Evolutionary conservation across 1,139 yeast genomes (phyloP), one percentile per base, ranked within the genome.

Genomic region (Suhomyces bribrorum): DNA sequence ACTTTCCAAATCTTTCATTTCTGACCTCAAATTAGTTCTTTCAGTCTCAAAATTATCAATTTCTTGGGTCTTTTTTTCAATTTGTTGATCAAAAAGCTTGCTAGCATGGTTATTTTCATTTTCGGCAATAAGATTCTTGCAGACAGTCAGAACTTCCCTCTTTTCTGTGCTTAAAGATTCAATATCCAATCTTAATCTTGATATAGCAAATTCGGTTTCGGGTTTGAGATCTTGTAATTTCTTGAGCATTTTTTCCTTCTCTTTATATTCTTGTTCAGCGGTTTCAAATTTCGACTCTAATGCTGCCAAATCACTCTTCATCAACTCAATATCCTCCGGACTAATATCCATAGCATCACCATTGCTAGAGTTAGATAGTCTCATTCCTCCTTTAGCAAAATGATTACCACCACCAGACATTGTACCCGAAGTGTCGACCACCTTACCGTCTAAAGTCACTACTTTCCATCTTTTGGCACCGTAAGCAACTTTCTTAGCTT

Each of bases 391-490:
- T 37, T 69, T 69, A 12, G 78, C 73, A 12, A 77, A 79, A 32
- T 75, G 69, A 33, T 75, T 78, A 38, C 97, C 97, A 62, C 99
- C 99, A 53, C 99, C 99, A 36, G 95, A 82, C 85, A 94, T 84
- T 2, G 97, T 86, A 62, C 99, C 99, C 2, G 96, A 86, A n/a
- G 85, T 81, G 55, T 90, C 97, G 41, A 94, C 92, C 24, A 92
- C 70, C 52, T 88, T 86, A 22, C 99, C 99, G 61, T 87, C 96
- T 12, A 89, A 62, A 0, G 98, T 88, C 0, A 94, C 98, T 9
- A 90, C 97, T 53, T 95, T 77, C 74, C 81, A 87, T 45, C 96
- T 69, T 46, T 73, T 79, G 3, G 73, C 66, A 2, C 97, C 96
- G 65, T 85, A 92, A 0, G 98, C 97, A 27, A 92, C 95, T 30